A percentile compares a stretch with the other conserved stretches of the same genome.
Conservation (phyloP, 441 rosid genomes). For the Mallotus repandus region DNA sequence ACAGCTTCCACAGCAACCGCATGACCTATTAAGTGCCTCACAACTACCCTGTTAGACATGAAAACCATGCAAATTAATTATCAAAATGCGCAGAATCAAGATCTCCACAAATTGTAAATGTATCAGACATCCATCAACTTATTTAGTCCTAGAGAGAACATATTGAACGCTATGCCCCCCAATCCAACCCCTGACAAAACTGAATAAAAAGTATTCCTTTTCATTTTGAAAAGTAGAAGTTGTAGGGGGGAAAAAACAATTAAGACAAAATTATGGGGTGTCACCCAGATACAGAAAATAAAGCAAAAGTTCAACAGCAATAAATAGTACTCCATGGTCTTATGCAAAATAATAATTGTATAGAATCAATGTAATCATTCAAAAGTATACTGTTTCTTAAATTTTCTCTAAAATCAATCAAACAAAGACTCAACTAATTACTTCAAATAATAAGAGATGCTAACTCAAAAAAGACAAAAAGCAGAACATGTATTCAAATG, state of each 20-base stretch:
- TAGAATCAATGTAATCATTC: no score
- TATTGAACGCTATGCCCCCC: not conserved
- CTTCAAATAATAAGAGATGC: not conserved
- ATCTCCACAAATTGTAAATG: not conserved
- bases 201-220: not conserved
- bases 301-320: not conserved
- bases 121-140: not conserved
- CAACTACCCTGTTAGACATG: constrained; percentile 61
- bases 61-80: constrained; percentile 8
- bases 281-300: not conserved
- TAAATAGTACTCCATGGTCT: not conserved
- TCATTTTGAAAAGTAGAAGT: not conserved
- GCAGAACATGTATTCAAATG: not conserved
- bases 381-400: not conserved
- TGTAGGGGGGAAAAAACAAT: not conserved
- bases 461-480: not conserved
- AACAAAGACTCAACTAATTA: not conserved
- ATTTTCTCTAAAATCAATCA: not conserved
- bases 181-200: not conserved
- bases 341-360: not conserved
- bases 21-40: constrained; percentile 78
- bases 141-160: not conserved
- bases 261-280: not conserved
- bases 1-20: constrained; percentile 81
- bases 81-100: not conserved